Conservation (phyloP, 305 asterid species). For the Fraxinus sp. region DNA sequence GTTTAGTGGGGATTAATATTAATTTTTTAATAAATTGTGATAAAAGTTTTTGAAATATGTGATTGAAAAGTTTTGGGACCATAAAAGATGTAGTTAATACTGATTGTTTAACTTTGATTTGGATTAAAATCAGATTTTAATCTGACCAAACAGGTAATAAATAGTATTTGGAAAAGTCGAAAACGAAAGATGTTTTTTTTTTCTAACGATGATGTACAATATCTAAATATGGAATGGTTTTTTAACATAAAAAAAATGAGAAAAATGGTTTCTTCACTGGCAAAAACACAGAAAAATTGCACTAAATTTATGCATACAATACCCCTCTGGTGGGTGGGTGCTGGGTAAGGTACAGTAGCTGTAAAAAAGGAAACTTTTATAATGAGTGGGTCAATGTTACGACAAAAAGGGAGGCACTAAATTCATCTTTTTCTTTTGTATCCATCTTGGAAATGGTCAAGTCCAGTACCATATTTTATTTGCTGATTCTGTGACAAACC, state of each 20-base stretch:
- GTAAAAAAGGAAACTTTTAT: conserved; percentile 32
- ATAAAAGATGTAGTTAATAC: too few species aligned
- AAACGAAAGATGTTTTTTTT: too few species aligned
- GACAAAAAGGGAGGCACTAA: conserved; percentile 50
- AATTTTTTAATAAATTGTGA: too few species aligned
- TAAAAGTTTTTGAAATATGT: too few species aligned
- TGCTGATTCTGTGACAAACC: conserved; percentile 76
- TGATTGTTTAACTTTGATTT: too few species aligned
- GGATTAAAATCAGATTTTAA: too few species aligned
- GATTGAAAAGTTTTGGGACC: too few species aligned
- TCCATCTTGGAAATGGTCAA: conserved; percentile 48
- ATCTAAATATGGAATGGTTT: not conserved
- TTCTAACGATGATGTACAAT: not conserved
- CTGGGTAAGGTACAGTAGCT: conserved; percentile 11
- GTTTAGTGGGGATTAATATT: too few species aligned
- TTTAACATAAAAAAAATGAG: not conserved
- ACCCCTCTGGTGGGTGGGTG: not conserved
- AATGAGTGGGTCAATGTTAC: conserved; percentile 35
- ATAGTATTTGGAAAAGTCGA: not conserved
- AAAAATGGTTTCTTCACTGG: not conserved
- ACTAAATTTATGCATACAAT: not conserved
- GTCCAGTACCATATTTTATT: conserved; percentile 19
- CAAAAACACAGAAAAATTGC: not conserved
- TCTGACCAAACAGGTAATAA: not conserved
- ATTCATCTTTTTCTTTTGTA: conserved; percentile 40